phyloP scores from a whole-genome alignment of 805 yeast genomes.

The Yarrowia sp. region DNA sequence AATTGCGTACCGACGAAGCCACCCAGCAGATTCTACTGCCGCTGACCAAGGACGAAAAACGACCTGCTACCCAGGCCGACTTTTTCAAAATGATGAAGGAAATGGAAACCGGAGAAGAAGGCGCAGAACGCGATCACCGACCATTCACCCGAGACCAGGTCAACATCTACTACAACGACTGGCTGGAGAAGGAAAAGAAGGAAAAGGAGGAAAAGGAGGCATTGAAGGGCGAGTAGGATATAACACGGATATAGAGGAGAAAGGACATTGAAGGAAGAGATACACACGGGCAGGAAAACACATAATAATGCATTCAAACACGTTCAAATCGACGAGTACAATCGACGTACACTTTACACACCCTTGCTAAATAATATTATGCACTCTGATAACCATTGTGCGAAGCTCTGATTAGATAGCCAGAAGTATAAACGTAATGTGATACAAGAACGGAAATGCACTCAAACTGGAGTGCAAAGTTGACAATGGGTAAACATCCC shows the following conservation, averaged over 20 bases:
- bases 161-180: conserved; percentile 8
- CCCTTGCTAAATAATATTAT: background rate
- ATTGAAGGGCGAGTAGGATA: background rate
- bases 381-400: background rate
- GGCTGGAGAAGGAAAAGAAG: conserved; percentile 5
- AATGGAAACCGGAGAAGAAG: conserved; percentile 4
- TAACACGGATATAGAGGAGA: no score
- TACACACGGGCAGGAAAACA: background rate
- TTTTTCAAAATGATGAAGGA: conserved; percentile 18
- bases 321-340: no score
- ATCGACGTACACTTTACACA: no score
- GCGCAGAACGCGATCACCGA: background rate
- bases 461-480: background rate
- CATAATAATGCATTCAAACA: background rate
- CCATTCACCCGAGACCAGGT: conserved; percentile 13
- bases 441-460: background rate
- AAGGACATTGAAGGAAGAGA: no score
- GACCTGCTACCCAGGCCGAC: conserved; percentile 8
- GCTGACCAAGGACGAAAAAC: conserved; percentile 10
- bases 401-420: background rate
- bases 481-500: no score
- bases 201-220: background rate
- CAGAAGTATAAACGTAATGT: background rate
- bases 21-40: conserved; percentile 22
- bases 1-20: conserved; percentile 1